These are phyloP conservation scores for Plasmodium fragile DNA, from an alignment of 169 alveolate genomes.

Conservation along the genomic window DNA sequence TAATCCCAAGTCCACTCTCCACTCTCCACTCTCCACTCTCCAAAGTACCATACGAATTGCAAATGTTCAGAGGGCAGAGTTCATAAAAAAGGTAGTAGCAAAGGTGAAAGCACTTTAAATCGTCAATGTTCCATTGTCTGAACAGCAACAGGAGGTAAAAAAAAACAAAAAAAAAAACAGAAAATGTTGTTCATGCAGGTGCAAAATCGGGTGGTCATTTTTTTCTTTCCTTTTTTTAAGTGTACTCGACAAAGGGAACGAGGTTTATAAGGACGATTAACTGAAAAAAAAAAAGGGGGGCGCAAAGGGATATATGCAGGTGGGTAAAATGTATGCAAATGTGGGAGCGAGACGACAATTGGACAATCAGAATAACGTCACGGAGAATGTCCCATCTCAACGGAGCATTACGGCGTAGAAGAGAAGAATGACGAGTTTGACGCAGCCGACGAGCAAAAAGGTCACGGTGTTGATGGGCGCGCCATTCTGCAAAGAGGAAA, in stretches of 20 bases:
- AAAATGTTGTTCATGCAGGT: neutral
- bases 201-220: neutral
- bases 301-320: neutral
- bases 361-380: neutral
- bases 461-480: neutral
- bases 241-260: conserved; percentile 68
- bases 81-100: conserved; percentile 26
- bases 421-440: conserved; percentile 13
- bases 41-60: conserved; percentile 71
- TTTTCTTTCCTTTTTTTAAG: conserved; percentile 1
- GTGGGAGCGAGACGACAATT: neutral
- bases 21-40: neutral
- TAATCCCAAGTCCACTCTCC: neutral
- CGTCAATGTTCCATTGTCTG: conserved; percentile 53
- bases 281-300: conserved; percentile 14
- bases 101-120: conserved; percentile 29
- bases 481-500: conserved; percentile 23
- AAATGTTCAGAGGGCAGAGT: conserved; percentile 37
- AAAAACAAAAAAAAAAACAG: neutral
- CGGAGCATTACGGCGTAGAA: conserved; percentile 36
- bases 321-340: neutral
- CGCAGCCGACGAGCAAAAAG: conserved; percentile 12
- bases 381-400: neutral
- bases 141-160: neutral
- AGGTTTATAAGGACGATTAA: conserved; percentile 41